These are phyloP conservation scores for Cajanus cajan DNA, from an alignment of 306 rosid species.

Conservation along the genomic window DNA sequence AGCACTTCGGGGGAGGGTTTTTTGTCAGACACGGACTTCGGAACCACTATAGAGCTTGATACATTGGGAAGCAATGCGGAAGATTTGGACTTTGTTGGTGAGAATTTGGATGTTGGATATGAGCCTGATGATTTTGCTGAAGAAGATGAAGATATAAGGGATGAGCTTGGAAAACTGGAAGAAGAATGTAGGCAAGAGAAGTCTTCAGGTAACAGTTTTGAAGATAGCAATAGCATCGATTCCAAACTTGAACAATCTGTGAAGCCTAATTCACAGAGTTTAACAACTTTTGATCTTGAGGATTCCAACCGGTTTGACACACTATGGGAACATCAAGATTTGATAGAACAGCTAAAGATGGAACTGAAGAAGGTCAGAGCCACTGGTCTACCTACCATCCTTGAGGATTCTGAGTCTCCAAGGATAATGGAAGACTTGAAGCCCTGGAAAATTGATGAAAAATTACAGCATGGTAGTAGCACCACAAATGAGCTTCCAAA, in stretches of 20 bases:
- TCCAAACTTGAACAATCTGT: constrained; percentile 23
- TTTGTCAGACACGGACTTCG: constrained; percentile 55
- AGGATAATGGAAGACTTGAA: constrained; percentile 74
- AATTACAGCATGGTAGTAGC: constrained; percentile 48
- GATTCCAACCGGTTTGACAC: constrained; percentile 67
- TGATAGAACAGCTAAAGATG: constrained; percentile 84
- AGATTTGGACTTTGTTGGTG: constrained; percentile 37
- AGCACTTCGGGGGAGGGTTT: constrained; percentile 42
- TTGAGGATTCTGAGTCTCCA: constrained; percentile 89
- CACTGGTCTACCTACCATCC: constrained; percentile 80
- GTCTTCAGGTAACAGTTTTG: constrained; percentile 8
- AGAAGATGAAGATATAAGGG: constrained; percentile 53
- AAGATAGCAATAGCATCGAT: background rate
- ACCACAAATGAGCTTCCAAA: constrained; percentile 68
- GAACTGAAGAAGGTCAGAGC: constrained; percentile 86
- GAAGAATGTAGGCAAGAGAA: constrained; percentile 32
- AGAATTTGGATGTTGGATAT: constrained; percentile 41
- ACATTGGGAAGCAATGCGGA: constrained; percentile 21
- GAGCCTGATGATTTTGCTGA: constrained; percentile 61
- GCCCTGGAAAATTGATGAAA: constrained; percentile 97
- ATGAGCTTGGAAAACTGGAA: constrained; percentile 43
- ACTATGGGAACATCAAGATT: constrained; percentile 91
- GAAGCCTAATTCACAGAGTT: constrained; percentile 19
- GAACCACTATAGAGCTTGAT: constrained; percentile 22
- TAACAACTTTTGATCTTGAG: constrained; percentile 34